phyloP scores from a whole-genome alignment of 257 asterid species.

The Fraxinus excelsior region DNA sequence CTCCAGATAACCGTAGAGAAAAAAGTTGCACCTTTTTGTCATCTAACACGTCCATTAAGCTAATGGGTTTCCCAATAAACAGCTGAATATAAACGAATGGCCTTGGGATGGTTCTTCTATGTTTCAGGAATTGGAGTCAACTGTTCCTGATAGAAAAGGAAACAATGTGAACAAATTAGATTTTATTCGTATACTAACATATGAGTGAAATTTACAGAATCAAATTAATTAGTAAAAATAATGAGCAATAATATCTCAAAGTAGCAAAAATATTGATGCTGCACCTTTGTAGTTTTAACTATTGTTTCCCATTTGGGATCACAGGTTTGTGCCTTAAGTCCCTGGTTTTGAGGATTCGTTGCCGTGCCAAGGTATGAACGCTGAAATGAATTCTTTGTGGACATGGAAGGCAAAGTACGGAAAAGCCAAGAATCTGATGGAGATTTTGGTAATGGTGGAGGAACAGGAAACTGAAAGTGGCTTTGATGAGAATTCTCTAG shows the following conservation, averaged over 20 bases:
- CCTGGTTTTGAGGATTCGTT: conserved; percentile 29
- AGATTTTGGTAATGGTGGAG: conserved; percentile 82
- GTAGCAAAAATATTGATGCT: conserved; percentile 45
- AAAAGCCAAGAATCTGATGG: conserved; percentile 92
- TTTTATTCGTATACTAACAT: neutral
- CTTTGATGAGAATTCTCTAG: conserved; percentile 20
- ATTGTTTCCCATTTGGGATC: conserved; percentile 66
- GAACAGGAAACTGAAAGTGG: conserved; percentile 35
- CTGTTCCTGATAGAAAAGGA: conserved; percentile 42
- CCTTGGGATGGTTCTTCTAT: conserved; percentile 25
- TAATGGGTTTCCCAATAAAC: conserved; percentile 17
- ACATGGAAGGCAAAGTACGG: conserved; percentile 76
- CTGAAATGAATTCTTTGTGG: conserved; percentile 37
- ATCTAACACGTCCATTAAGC: conserved; percentile 12
- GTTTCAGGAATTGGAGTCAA: conserved; percentile 56
- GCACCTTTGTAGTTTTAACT: conserved; percentile 54
- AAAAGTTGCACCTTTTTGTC: neutral
- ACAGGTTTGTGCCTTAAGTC: conserved; percentile 33
- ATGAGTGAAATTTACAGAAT: neutral
- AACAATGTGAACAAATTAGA: conserved; percentile 14
- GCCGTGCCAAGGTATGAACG: conserved; percentile 30
- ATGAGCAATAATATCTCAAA: conserved; percentile 48
- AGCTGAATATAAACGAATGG: neutral
- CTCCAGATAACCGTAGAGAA: conserved; percentile 4
- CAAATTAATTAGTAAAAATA: neutral